Conservation (phyloP, 192 early-diverging fungal species). For the Rhizophagus clarus region DNA sequence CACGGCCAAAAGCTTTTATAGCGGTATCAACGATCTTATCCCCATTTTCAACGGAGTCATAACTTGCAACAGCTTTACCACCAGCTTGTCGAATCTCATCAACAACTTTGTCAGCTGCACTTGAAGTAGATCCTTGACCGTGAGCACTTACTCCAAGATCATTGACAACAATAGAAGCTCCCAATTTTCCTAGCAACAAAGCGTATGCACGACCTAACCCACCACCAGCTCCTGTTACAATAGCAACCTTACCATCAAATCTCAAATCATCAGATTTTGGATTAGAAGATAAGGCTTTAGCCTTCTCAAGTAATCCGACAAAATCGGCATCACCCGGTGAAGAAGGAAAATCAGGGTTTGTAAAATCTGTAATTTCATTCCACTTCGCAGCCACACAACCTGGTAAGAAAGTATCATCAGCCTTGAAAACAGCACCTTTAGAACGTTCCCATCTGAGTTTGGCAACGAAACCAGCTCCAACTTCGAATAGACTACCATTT, state of each 20-base stretch:
- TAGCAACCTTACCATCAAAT: constrained; percentile 81
- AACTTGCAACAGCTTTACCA: constrained; percentile 88
- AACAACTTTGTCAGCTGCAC: constrained; percentile 95
- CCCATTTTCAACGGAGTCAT: constrained; percentile 97
- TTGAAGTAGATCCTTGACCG: constrained; percentile 70
- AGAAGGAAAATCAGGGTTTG: constrained; percentile 64
- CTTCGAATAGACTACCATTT: constrained; percentile 91
- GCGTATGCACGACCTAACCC: constrained; percentile 91
- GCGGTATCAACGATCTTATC: constrained; percentile 93
- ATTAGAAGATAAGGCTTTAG: constrained; percentile 68
- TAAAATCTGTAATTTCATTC: constrained; percentile 74
- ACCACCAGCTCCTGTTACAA: constrained; percentile 96
- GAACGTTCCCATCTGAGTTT: constrained; percentile 93
- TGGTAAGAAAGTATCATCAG: constrained; percentile 84
- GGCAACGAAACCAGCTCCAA: constrained; percentile 92
- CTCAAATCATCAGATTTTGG: constrained; percentile 59
- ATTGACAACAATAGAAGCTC: constrained; percentile 94
- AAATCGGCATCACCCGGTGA: constrained; percentile 84
- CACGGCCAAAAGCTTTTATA: constrained; percentile 76
- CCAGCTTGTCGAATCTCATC: constrained; percentile 80
- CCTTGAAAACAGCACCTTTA: constrained; percentile 87
- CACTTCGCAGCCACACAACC: constrained; percentile 78
- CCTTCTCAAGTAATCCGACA: constrained; percentile 75
- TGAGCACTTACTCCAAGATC: constrained; percentile 81
- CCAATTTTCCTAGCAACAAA: constrained; percentile 83